Conservation (phyloP, 2,329 filamentous ascomycete species). For the Chrysosporium keratinophilum region DNA sequence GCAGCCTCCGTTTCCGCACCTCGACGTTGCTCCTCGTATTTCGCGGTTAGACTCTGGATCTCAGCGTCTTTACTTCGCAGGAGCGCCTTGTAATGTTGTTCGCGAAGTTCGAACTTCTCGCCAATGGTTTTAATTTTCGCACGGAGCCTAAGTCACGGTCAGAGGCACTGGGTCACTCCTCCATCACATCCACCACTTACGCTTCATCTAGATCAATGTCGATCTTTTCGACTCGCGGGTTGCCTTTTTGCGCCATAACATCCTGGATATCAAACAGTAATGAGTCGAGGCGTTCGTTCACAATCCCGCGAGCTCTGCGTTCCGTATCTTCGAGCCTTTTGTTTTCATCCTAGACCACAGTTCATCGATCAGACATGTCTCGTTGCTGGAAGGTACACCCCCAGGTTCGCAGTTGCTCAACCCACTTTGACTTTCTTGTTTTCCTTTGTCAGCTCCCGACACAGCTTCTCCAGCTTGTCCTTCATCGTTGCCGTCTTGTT, state of each 20-base stretch:
- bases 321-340: constrained; percentile 81
- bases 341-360: constrained; percentile 63
- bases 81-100: constrained; percentile 84
- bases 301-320: constrained; percentile 67
- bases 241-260: constrained; percentile 76
- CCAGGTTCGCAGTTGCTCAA: constrained; percentile 14
- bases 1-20: constrained; percentile 69
- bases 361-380: constrained; percentile 13
- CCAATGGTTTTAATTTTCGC: constrained; percentile 87
- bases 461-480: constrained; percentile 94
- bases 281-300: constrained; percentile 73
- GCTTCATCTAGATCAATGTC: constrained; percentile 84
- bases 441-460: constrained; percentile 85
- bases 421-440: constrained; percentile 95
- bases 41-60: constrained; percentile 80
- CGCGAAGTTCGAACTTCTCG: constrained; percentile 91
- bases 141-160: constrained; percentile 35
- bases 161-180: background rate
- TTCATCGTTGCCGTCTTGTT: constrained; percentile 85
- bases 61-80: constrained; percentile 93
- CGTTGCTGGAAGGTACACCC: background rate
- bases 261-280: constrained; percentile 77
- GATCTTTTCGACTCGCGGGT: constrained; percentile 65
- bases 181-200: constrained; percentile 42
- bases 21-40: constrained; percentile 83